Evolutionary conservation across 306 rosid genomes (phyloP), one percentile per base, ranked within the genome.

Genomic region (Cucumis hystrix): DNA sequence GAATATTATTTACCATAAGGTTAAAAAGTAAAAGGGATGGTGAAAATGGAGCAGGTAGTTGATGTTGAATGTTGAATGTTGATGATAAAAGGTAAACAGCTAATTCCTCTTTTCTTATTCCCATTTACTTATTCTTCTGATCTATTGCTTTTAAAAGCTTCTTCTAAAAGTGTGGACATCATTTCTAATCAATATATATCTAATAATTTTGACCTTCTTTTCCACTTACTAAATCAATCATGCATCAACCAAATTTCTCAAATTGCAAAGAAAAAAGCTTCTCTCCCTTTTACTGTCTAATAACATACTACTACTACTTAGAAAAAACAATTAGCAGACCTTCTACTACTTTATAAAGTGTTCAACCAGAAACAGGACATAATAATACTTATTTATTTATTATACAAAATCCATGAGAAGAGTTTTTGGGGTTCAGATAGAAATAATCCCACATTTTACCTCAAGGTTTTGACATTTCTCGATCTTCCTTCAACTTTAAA

Each of bases 161-260:
- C 20, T 23, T 69, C 57, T 11, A 43, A 45, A 69, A 69, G 57
- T 69, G 58, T 20, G 3, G 39, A 23, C 56, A 43, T 69, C 37
- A 69, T 43, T 69, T 41, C 20, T 23, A 43, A 70, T 23, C 6
- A 6, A 52, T 11, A 25, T 11, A 25, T 25, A 11, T 70, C 37
- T 70, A 40, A 52, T 52, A 43, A 33, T 45, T 68, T 67, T 45
- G 39, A 45, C 75, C 39, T n/a, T 43, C 6, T 13, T 68, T 37
- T 43, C 74, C 74, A 41, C 75, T 45, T 45, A 11, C 75, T 21
- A 20, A 30, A 69, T 70, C 75, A 70, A 70, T 70, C 75, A n/a
- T n/a, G n/a, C n/a, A 47, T 70, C 58, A 41, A 0, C 18, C 14
- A 4, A 20, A 47, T 7, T 70, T 17, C 56, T 41, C 12, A 70